Evolutionary conservation across 78 protist genomes (phyloP).

Genomic region (Dictyostelium intermedium): DNA sequence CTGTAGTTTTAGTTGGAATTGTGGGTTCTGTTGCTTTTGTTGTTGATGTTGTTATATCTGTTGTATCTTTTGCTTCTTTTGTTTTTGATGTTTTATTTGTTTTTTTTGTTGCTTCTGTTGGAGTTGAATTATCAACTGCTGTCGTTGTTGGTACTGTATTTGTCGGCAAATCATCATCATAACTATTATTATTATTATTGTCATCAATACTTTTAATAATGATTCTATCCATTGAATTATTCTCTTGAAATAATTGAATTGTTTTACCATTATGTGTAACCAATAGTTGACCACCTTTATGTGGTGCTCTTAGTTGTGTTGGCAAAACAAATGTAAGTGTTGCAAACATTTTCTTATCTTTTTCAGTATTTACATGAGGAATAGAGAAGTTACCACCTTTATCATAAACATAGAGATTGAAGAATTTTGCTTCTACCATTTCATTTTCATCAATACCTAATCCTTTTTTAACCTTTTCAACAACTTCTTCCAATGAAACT

Average conservation of each 20-base stretch:
- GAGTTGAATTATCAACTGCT: too few species aligned
- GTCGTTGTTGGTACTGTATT: neutral
- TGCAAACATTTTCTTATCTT: slow-evolving; percentile 40
- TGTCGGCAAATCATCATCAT: too few species aligned
- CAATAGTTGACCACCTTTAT: slow-evolving; percentile 24
- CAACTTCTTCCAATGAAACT: neutral
- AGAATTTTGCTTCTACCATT: neutral
- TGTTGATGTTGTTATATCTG: too few species aligned
- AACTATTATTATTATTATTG: too few species aligned
- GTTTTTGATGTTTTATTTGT: neutral
- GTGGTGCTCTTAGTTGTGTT: neutral
- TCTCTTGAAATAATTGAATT: neutral
- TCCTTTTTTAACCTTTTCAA: neutral
- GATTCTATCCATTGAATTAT: neutral
- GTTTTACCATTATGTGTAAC: neutral
- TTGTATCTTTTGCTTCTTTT: too few species aligned
- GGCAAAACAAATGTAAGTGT: slow-evolving; percentile 27
- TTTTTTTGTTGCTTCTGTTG: neutral
- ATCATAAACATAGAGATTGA: slow-evolving; percentile 28
- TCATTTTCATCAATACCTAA: neutral
- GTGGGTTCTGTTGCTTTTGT: too few species aligned
- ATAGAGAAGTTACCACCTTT: slow-evolving; percentile 28
- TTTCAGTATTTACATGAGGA: slow-evolving; percentile 31
- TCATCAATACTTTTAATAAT: too few species aligned
- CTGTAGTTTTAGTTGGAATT: too few species aligned